Evolutionary conservation across 345 rosid genomes (phyloP), one percentile per base, ranked within the genome.

Genomic region (Eutrema japonicum): DNA sequence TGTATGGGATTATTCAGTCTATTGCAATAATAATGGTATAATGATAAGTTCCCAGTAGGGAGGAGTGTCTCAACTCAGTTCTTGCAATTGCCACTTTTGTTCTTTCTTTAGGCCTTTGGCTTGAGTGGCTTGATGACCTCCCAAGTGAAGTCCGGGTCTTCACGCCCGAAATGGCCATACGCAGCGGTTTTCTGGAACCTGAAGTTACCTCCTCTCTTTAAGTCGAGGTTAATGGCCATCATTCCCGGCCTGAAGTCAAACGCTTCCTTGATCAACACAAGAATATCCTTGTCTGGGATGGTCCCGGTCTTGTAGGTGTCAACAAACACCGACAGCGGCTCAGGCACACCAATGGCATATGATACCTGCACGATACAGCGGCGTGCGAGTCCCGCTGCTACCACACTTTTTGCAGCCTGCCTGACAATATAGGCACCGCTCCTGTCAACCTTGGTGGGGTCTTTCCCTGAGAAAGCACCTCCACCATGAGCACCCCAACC

Each of bases 401-500:
- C 95, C 58, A 85, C 86, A 10, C 90, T 87, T 82, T 89, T 89
- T 22, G 95, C 95, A 35, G 92, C 92, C 72, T 85, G 95, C 77
- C 95, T 87, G 33, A 77, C 91, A 27, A 89, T 81, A 47, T 89
- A 89, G n/a, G 95, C 95, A 75, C 91, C 94, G 67, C 91, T 88
- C 16, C 91, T 86, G 74, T 88, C 94, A 71, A 88, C 89, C 83
- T 89, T 87, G 1, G 92, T 89, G 1, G 95, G 92, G 72, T 89
- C 96, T 18, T 89, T 89, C 1, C 96, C 90, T 0, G 92, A 86
- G 86, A 89, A 89, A 4, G 96, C 89, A 9, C 92, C 96, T 2
- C 90, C 92, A 41, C 90, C 88, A 3, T 84, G 96, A 41, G 96
- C 96, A 6, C 92, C 92, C 92, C 90, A 83, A 2, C 90, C 92